Evolutionary conservation across 495 filamentous ascomycete species (phyloP).

Genomic region (Lophiotrema nucula): DNA sequence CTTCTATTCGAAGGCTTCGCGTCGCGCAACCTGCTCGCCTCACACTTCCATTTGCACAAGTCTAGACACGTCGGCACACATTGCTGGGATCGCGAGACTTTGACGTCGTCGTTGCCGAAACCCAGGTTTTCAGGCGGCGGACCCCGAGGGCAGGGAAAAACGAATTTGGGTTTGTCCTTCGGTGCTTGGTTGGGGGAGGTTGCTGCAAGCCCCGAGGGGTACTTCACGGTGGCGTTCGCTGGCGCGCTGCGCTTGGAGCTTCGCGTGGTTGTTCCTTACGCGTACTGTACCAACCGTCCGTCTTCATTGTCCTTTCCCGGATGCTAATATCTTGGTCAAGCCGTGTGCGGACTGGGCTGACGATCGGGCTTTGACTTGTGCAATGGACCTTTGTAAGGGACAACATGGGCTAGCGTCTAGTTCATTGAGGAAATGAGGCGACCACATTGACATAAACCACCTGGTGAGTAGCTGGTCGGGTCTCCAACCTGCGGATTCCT

Average conservation of each 20-base stretch:
- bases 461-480: no score
- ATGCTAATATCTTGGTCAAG: not conserved
- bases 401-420: no score
- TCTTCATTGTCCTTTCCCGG: not conserved
- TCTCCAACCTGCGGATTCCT: no score
- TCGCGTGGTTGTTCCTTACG: conserved; percentile 1
- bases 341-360: no score
- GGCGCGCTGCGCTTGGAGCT: not conserved
- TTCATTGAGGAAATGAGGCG: no score
- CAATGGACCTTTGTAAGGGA: no score
- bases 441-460: no score
- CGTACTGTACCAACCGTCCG: not conserved
- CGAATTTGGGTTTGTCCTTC: not conserved
- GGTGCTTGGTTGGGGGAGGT: not conserved
- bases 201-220: conserved; percentile 1
- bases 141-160: not conserved
- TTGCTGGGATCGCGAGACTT: not conserved
- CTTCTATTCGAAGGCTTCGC: not conserved
- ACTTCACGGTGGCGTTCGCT: conserved; percentile 3
- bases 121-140: not conserved
- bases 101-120: not conserved
- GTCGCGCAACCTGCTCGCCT: not conserved
- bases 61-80: not conserved
- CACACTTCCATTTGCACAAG: not conserved
- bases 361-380: no score